Evolutionary conservation across 768 basidiomycete species (phyloP), one percentile per base, ranked within the genome.

Genomic region (Mycena albidolilacea): DNA sequence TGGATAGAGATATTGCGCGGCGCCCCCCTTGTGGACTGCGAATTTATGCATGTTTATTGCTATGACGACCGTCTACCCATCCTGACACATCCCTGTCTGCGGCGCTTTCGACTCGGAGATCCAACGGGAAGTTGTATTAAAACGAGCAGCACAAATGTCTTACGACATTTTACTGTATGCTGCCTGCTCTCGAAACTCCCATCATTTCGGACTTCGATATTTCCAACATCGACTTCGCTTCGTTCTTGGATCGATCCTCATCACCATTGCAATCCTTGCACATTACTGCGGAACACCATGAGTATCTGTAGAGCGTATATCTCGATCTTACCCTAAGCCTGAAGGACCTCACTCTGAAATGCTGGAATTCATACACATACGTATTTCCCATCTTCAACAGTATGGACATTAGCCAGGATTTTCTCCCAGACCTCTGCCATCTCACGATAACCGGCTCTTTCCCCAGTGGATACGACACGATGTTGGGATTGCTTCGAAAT

Each of bases 141-240:
- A 30, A 9, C 0, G 3, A 30, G 7, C 15, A 58, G 7, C 19
- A 11, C 46, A 17, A 23, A 6, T 11, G 5, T 61, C 41, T 41
- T 71, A 4, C 39, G 11, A 21, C 21, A 62, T 57, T 35, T 71
- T 19, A 61, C 70, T n/a, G n/a, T n/a, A n/a, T n/a, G 8, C 15
- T 65, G n/a, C 69, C 69, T 37, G 44, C 23, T 0, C 64, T 70
- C 1, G 54, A 65, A 64, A 52, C 12, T n/a, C 69, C 64, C 46
- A 14, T 48, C 12, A 48, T 48, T 17, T 48, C 46, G 17, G 46
- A 7, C 2, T 48, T 48, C 46, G 46, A 48, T 9, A 15, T 48
- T 9, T 17, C 46, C 46, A 17, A 11, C 46, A 17, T 9, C 46
- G 46, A 48, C 14, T 48, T 48, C 17, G 46, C 15, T 11, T 48